Base-by-base conservation (phyloP, 2,329 filamentous ascomycete genomes). In the Stagonosporopsis vannaccii region DNA sequence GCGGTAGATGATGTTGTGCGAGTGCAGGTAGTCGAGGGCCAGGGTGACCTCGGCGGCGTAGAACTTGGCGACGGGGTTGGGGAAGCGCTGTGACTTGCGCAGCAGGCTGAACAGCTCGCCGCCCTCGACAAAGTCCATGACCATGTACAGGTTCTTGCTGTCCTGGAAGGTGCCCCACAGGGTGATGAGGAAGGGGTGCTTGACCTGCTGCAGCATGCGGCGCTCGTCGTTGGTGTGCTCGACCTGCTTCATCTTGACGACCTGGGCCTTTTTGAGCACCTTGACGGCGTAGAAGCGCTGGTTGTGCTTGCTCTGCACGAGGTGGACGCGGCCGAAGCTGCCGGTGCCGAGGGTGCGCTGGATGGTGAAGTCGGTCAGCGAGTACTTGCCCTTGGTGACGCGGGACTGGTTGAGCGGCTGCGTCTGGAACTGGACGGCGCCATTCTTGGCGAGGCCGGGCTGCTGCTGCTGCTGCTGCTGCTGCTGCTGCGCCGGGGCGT, bases 171-270 rank as follows among this genome's bases (percentile, higher is more conserved):
- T 99, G 56, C 95, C 95, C 95, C 95, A 99, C 36, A 99, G 83
- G 1, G 95, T 99, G 74, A 99, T 95, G 62, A 99, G 83, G 80
- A 99, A 99, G 12, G 95, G 93, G 78, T 99, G 94, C 78, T 97
- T 96, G 76, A 98, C 95, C 76, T 96, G 90, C 75, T 92, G 91
- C 70, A 99, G 81, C 95, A 99, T 99, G 69, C 86, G 87, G 65
- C 95, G 86, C 81, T 99, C 95, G 78, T 99, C 95, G 73, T 99
- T 99, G 66, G 95, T 99, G 80, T 99, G 95, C 79, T 99, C 95
- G 58, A 99, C 92, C 79, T 99, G 95, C 85, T 99, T 99, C 95
- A 99, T 98, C 82, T 97, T 97, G 77, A 99, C 92, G 51, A 99
- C 94, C 80, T 99, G 95, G 44, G 89, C 89, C 84, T 99, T 99